Base-by-base conservation (phyloP, 805 yeast species). In the Yamadazyma sp. region DNA sequence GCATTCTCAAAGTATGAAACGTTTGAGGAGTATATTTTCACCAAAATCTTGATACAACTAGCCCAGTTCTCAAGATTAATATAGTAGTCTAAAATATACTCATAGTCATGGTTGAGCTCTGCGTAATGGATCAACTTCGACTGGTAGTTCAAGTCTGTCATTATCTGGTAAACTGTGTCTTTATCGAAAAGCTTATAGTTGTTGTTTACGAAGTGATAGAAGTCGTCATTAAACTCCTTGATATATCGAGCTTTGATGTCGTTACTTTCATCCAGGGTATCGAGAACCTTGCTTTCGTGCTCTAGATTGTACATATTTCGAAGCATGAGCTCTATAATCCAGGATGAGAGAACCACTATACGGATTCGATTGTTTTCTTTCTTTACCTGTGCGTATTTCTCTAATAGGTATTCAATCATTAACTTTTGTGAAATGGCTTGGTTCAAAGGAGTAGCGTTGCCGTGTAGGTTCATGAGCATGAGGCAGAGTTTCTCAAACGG, bases 401-500 rank as follows among this genome's bases (percentile, higher is more conserved):
- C 53, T 20, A 53, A 37, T n/a, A 68, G 47, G 36, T 65, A 68
- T 35, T 59, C 69, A 10, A 63, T 43, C 32, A 67, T 47, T 9
- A 67, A 45, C 30, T 40, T 53, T 24, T 59, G 55, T n/a, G 48
- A 41, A 9, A 34, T 11, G 6, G 31, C 12, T 14, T 14, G 11
- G 22, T 32, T 38, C 11, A 37, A 21, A 4, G 12, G n/a, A 11
- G 29, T 17, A 3, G 24, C 3, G 11, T 26, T 21, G 6, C 34
- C 22, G 18, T 48, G 50, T 19, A 43, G 21, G 28, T 52, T 44
- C 34, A 67, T 44, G n/a, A 68, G 47, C 71, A 67, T 67, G 25
- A 87, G 58, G 1, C 91, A 79, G 5, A 83, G 73, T 9, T 78
- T 71, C 46, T 88, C 95, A 53, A 88, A 74, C 0, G 88, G 79